Evolutionary conservation across 495 filamentous ascomycete species (phyloP), one percentile per base, ranked within the genome.

Genomic region (Chaetomidium leptoderma): DNA sequence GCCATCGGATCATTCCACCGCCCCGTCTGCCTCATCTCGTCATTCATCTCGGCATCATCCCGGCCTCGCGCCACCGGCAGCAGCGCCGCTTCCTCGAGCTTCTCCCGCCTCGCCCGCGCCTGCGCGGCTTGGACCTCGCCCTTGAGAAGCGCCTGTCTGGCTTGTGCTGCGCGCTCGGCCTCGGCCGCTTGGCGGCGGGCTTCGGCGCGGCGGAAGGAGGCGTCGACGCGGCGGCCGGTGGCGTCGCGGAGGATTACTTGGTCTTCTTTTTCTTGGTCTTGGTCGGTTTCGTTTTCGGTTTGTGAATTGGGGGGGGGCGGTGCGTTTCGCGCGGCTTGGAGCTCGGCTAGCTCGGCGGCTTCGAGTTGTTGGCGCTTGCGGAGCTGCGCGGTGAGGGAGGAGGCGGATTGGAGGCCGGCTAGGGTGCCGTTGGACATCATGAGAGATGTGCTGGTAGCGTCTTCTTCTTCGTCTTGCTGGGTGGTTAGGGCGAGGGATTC

Each of bases 1-100:
- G 87, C 87, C 66, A 92, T 92, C 9, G 93, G 95, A 76, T 99
- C 93, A 73, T 93, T 89, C 93, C 93, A 99, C 63, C 92, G 74
- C 51, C 84, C 83, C 61, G 75, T 65, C 50, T 81, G 82, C 74
- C 81, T 87, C 68, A 97, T 65, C 72, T 95, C 91, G 44, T 82
- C 79, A 60, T 99, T 99, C 74, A 97, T 63, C 21, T 84, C 83
- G 62, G 75, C 83, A 66, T 99, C 95, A 63, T 97, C 92, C 17
- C 81, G 82, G 47, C 80, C 82, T 58, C 95, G 70, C 54, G 91
- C 91, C 30, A 99, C 63, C 4, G 83, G 78, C 88, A 97, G 86
- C 53, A 84, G 79, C 68, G 82, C 86, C 13, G 90, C 91, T 26
- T 96, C 90, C 60, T 85, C 75, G 16, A 97, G 70, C 59, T 82